Conservation (phyloP, 306 rosid genomes). For the Prunus dulcis region DNA sequence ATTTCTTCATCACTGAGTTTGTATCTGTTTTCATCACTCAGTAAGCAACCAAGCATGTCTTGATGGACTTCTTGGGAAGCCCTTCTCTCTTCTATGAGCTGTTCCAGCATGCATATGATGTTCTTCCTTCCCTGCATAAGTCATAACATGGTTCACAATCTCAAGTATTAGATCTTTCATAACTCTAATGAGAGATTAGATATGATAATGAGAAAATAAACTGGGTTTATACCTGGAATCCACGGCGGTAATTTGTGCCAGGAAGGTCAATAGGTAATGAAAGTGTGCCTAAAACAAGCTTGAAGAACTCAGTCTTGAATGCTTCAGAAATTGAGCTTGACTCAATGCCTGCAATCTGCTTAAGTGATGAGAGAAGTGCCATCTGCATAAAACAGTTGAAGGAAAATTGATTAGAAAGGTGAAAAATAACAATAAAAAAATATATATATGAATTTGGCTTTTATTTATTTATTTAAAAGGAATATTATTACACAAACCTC, state of each 20-base stretch:
- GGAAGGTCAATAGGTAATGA: slow-evolving; percentile 94
- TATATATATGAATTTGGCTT: no score
- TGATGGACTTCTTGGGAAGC: slow-evolving; percentile 44
- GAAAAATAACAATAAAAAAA: not conserved
- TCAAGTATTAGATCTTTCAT: not conserved
- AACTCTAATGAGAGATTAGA: not conserved
- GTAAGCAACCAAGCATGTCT: slow-evolving; percentile 67
- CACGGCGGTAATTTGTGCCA: slow-evolving; percentile 75
- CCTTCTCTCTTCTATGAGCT: slow-evolving; percentile 65
- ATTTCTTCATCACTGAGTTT: slow-evolving; percentile 73
- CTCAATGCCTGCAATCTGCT: slow-evolving; percentile 77
- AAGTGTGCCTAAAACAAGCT: slow-evolving; percentile 82
- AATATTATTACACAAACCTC: slow-evolving; percentile 41
- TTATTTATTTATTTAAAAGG: not conserved
- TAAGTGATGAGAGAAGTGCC: slow-evolving; percentile 76
- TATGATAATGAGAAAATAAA: not conserved
- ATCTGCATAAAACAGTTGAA: slow-evolving; percentile 43
- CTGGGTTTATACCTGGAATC: slow-evolving; percentile 55
- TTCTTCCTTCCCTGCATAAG: slow-evolving; percentile 77
- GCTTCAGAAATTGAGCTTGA: slow-evolving; percentile 39
- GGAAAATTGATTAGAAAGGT: not conserved
- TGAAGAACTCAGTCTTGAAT: slow-evolving; percentile 77
- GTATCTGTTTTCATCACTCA: slow-evolving; percentile 63
- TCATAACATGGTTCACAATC: not conserved
- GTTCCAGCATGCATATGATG: slow-evolving; percentile 50